Base-by-base conservation (phyloP, 768 basidiomycete genomes). In the Hydnum rufescens region DNA sequence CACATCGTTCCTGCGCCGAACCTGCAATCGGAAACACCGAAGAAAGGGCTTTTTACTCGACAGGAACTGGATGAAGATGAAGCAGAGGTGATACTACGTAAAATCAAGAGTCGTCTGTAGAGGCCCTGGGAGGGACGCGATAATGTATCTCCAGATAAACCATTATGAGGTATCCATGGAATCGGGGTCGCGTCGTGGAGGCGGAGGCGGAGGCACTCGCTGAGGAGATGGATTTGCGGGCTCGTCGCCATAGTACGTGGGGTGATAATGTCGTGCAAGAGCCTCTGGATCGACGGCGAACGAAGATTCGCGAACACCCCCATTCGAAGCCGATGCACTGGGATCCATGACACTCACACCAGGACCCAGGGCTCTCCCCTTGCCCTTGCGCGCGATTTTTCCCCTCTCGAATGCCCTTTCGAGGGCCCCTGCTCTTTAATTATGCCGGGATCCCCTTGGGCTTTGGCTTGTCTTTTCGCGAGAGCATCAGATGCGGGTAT, bases 401-500 rank as follows among this genome's bases (percentile, higher is more conserved):
- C 8, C 36, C 36, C 8, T 19, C 19, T 39, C 36, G n/a, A n/a
- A n/a, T 39, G 44, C 16, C 6, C 8, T 25, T 13, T 47, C 23
- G 22, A 25, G 16, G 22, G 22, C 16, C 44, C 16, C 49, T 51
- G 8, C 8, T 8, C 49, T 8, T 23, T 51, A n/a, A n/a, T n/a
- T n/a, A n/a, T n/a, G n/a, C n/a, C n/a, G n/a, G n/a, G n/a, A n/a
- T n/a, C n/a, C n/a, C n/a, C n/a, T n/a, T n/a, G 8, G 8, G 34
- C 43, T 29, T 51, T 52, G 23, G 42, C 42, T 53, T 52, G 53
- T 2, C 53, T 29, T 29, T 54, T 54, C 3, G 30, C 26, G 16
- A 56, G 26, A 4, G 55, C 55, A 3, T 29, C 29, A 4, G 55
- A 29, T n/a, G 55, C 54, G 5, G 55, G 23, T 26, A 56, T 55